Evolutionary conservation across 179 eudicot genomes (phyloP), one percentile per base, ranked within the genome.

Genomic region (Carnegiea gigantea): DNA sequence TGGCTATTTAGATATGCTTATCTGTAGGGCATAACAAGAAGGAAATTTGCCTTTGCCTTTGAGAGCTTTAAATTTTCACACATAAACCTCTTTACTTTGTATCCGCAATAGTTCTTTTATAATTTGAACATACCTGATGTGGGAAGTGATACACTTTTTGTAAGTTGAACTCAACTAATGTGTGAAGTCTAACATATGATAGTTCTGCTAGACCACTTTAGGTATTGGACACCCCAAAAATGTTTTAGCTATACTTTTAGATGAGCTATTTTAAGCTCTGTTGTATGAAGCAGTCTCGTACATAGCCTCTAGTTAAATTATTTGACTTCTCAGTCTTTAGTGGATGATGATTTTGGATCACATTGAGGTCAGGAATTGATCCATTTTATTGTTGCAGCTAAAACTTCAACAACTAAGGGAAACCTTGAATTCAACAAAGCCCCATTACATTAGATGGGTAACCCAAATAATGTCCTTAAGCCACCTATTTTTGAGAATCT

Each of bases 361-460:
- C 30, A 28, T 28, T 28, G 30, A 0, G 30, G 30, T 28, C 1
- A 60, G 21, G 65, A 62, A 75, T 40, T 82, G 65, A 59, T 73
- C 75, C 77, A 40, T 76, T 78, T 75, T 80, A 76, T 26, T 80
- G 81, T 68, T 90, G 90, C 97, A 97, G 99, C 88, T 93, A 33
- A 98, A 97, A 92, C 95, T 97, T 62, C 98, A 95, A 86, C 92
- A 95, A 77, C 81, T 97, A 82, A 95, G 95, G 98, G 99, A 97
- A 77, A 97, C 99, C 67, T 85, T 95, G 85, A 97, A 80, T 85
- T 84, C 92, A 72, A 97, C 98, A 23, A 98, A 95, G 84, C 99
- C 99, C 88, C 98, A 97, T 84, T 97, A 97, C 87, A 97, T 97
- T 86, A 90, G 99, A 89, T 97, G 99, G 89, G 98, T 97, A 97